phyloP scores from a whole-genome alignment of 176 grass and related monocot genomes.

The Typha latifolia region DNA sequence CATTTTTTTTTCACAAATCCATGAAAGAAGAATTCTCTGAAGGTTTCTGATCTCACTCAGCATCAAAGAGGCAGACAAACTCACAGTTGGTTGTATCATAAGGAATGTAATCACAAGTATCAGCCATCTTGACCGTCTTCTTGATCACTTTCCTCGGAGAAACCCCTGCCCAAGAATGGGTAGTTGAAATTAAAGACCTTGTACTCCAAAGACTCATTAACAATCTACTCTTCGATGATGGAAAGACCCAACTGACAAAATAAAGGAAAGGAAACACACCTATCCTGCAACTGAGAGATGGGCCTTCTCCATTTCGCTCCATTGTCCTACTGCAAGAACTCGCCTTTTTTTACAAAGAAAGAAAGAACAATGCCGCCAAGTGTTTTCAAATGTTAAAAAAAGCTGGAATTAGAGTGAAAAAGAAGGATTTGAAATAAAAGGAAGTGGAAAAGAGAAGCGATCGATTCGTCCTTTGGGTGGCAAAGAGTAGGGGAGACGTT shows the following conservation, averaged over 20 bases:
- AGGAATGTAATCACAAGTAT: constrained; percentile 26
- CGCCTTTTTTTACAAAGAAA: neutral
- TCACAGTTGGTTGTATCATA: constrained; percentile 12
- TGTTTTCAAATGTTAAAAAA: neutral
- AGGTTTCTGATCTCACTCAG: neutral
- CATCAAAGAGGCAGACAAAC: constrained; percentile 4
- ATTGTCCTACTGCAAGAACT: neutral
- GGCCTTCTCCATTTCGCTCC: neutral
- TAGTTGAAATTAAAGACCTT: neutral
- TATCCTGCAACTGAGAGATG: neutral
- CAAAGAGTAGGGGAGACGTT: neutral
- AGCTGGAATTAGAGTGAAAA: neutral
- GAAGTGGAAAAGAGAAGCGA: neutral
- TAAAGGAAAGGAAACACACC: neutral
- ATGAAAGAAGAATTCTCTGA: neutral
- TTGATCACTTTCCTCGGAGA: constrained; percentile 2
- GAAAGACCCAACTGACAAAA: neutral
- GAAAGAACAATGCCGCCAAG: neutral
- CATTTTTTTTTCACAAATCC: neutral
- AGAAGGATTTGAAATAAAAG: constrained; percentile 7
- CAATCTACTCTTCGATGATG: no score
- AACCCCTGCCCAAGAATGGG: neutral
- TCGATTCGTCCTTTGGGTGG: neutral
- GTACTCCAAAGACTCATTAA: neutral
- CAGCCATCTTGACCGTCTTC: constrained; percentile 41